Percentiles rank a stretch among this genome's conserved stretches.
These are phyloP conservation scores for Yamadazyma blattariae DNA, from an alignment of 1,139 yeast genomes.

Conservation along the genomic window DNA sequence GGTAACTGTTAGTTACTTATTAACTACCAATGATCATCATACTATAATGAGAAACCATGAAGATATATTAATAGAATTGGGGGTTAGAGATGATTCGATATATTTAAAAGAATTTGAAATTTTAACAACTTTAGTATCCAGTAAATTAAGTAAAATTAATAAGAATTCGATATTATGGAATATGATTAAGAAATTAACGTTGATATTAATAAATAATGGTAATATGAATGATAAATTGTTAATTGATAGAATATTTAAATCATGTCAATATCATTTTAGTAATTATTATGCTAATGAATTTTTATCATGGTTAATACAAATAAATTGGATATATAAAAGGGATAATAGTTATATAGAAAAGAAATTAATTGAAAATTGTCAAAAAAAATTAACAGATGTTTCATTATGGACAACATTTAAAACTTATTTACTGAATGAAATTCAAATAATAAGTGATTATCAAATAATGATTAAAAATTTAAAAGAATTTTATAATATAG, in stretches of 20 bases:
- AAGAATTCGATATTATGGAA: slow-evolving; percentile 45
- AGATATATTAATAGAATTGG: slow-evolving; percentile 17
- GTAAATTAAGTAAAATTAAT: slow-evolving; percentile 36
- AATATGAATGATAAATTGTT: slow-evolving; percentile 11
- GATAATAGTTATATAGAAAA: slow-evolving; percentile 5
- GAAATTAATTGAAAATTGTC: slow-evolving; percentile 16
- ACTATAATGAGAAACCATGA: slow-evolving; percentile 33
- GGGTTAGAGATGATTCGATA: slow-evolving; percentile 10
- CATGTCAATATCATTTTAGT: slow-evolving; percentile 37
- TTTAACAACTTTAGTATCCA: slow-evolving; percentile 28
- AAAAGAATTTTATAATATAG: slow-evolving; percentile 6
- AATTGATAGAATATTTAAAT: slow-evolving; percentile 20
- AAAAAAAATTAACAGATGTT: slow-evolving; percentile 25
- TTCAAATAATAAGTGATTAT: slow-evolving; percentile 17
- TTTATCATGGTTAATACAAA: slow-evolving; percentile 27
- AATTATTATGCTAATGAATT: slow-evolving; percentile 40
- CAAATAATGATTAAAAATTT: slow-evolving; percentile 9
- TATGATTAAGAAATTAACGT: slow-evolving; percentile 28
- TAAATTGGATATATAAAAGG: slow-evolving; percentile 10
- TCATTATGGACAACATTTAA: slow-evolving; percentile 31
- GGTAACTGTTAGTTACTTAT: slow-evolving; percentile 33
- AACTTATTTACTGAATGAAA: slow-evolving; percentile 2
- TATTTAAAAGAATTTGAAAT: slow-evolving; percentile 26
- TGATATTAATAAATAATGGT: slow-evolving; percentile 15
- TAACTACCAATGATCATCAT: slow-evolving; percentile 44